A percentile compares a stretch with the other conserved stretches of the same genome.
These are phyloP conservation scores for Endothia cerciana DNA, from an alignment of 2,329 filamentous ascomycete genomes.

Conservation along the genomic window DNA sequence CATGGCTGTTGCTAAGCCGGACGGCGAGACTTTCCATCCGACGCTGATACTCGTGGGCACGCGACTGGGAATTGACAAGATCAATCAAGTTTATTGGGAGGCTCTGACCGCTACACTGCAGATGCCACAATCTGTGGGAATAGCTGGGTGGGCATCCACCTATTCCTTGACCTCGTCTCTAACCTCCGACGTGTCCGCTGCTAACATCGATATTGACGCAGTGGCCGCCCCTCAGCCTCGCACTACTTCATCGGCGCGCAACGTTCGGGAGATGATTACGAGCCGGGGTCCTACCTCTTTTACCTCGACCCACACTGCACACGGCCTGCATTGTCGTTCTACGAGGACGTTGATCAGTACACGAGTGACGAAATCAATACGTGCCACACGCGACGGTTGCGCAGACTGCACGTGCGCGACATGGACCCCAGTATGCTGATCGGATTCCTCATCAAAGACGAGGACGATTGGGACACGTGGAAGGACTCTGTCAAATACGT, in stretches of 20 bases:
- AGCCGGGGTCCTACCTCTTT: conserved; percentile 75
- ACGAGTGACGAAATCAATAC: conserved; percentile 74
- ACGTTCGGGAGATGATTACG: conserved; percentile 32
- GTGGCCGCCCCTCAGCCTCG: conserved; percentile 89
- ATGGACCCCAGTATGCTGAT: conserved; percentile 99
- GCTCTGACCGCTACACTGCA: conserved; percentile 84
- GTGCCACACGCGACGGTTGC: conserved; percentile 85
- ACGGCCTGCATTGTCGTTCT: conserved; percentile 72
- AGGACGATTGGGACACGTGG: conserved; percentile 86
- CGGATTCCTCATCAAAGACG: conserved; percentile 82
- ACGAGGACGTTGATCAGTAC: conserved; percentile 60
- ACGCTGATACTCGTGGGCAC: conserved; percentile 90
- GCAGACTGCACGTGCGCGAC: conserved; percentile 81
- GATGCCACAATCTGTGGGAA: conserved; percentile 91
- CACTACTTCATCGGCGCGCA: conserved; percentile 64
- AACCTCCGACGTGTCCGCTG: not conserved
- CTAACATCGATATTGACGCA: conserved; percentile 40
- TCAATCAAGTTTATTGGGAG: conserved; percentile 94
- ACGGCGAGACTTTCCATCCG: conserved; percentile 71
- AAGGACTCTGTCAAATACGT: conserved; percentile 74
- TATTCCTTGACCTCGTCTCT: not conserved
- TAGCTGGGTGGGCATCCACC: conserved; percentile 73
- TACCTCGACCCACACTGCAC: conserved; percentile 95
- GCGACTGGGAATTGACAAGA: conserved; percentile 87
- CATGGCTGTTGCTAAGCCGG: conserved; percentile 72